Conservation (phyloP, 345 rosid species). For the Brassica cretica region DNA sequence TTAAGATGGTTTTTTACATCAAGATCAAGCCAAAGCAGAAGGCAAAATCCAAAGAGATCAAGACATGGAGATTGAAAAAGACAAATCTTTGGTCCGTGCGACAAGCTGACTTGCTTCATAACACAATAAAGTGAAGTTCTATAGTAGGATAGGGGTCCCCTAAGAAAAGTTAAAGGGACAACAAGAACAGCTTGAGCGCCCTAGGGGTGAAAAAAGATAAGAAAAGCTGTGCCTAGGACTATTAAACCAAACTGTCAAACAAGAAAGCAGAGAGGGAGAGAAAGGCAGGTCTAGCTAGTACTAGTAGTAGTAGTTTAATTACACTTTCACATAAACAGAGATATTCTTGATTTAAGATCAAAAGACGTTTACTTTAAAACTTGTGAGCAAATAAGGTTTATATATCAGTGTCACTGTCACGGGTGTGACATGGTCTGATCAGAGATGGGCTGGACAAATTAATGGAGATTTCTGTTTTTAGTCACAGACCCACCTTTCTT, state of each 20-base stretch:
- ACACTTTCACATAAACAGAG: conserved; percentile 27
- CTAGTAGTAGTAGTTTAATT: conserved; percentile 18
- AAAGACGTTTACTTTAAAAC: not conserved
- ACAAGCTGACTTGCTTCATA: conserved; percentile 33
- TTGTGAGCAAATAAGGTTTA: conserved; percentile 5
- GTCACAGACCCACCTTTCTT: conserved; percentile 50
- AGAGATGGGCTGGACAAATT: conserved; percentile 54
- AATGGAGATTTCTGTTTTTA: conserved; percentile 42
- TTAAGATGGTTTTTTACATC: not conserved
- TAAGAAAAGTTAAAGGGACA: conserved; percentile 34
- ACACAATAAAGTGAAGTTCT: conserved; percentile 28
- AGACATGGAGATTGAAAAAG: conserved; percentile 35
- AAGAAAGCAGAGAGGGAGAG: not conserved
- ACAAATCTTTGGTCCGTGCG: conserved; percentile 43
- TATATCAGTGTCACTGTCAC: conserved; percentile 53
- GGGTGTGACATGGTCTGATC: conserved; percentile 62
- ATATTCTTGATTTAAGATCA: conserved; percentile 24
- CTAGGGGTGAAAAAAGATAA: conserved; percentile 28
- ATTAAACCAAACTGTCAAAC: conserved; percentile 25
- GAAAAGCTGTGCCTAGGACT: conserved; percentile 38
- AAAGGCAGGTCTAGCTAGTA: conserved; percentile 12
- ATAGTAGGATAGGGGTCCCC: conserved; percentile 33
- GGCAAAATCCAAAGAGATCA: conserved; percentile 43
- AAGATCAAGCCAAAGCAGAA: conserved; percentile 5
- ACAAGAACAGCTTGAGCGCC: conserved; percentile 35